Conservation (phyloP, 805 yeast species). For the Hanseniaspora nectarophila region DNA sequence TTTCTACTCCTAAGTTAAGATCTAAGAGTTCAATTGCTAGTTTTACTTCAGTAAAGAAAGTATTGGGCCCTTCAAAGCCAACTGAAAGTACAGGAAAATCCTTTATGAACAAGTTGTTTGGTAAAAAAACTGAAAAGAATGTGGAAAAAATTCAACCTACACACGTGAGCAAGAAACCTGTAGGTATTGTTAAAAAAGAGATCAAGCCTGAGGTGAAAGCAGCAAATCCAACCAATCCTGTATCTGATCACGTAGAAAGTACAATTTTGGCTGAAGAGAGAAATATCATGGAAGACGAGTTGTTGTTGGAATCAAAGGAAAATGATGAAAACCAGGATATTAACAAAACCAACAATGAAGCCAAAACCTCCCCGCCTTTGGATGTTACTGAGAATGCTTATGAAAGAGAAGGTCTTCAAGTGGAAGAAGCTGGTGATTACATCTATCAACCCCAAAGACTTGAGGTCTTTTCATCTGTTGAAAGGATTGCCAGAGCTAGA, state of each 20-base stretch:
- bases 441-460: constrained; percentile 1
- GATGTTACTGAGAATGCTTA: constrained; percentile 16
- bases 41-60: neutral
- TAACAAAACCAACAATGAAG: neutral
- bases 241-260: neutral
- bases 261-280: constrained; percentile 16
- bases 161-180: too few relatives aligned
- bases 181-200: too few relatives aligned
- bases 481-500: neutral
- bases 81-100: neutral
- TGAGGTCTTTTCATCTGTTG: neutral
- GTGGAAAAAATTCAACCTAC: neutral
- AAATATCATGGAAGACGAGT: constrained; percentile 16
- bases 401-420: constrained; percentile 19
- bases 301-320: constrained; percentile 18
- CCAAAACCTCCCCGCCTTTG: constrained; percentile 4
- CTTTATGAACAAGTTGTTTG: constrained; percentile 4
- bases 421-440: constrained; percentile 20
- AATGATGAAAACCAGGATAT: constrained; percentile 18
- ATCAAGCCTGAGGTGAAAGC: too few relatives aligned
- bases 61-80: neutral
- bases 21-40: neutral
- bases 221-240: neutral
- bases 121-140: neutral
- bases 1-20: neutral